A percentile compares a stretch with the other conserved stretches of the same genome.
phyloP scores from a whole-genome alignment of 2,329 filamentous ascomycete species.

The Alternaria infectoria region DNA sequence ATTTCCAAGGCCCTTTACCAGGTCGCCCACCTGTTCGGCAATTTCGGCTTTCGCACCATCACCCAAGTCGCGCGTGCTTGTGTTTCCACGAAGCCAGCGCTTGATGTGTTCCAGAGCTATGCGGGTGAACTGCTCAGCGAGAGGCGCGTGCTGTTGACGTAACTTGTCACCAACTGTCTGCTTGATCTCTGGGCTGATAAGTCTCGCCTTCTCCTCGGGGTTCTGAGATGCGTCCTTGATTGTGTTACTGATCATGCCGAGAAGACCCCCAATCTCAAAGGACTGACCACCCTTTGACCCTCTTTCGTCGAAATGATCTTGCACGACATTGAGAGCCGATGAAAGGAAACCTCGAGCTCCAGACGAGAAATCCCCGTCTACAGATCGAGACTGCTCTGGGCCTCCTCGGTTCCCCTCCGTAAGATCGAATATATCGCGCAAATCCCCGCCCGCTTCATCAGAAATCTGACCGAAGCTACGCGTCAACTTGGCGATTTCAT shows the following conservation, averaged over 20 bases:
- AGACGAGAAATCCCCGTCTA: conserved; percentile 18
- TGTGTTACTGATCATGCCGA: conserved; percentile 35
- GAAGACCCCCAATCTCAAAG: conserved; percentile 33
- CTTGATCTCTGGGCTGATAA: conserved; percentile 42
- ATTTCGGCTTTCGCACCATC: conserved; percentile 41
- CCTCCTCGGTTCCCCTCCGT: conserved; percentile 25
- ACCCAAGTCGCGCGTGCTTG: conserved; percentile 36
- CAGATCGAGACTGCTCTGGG: conserved; percentile 19
- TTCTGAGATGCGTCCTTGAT: conserved; percentile 38
- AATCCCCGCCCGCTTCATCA: conserved; percentile 34
- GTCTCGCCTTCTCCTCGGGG: conserved; percentile 37
- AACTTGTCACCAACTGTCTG: conserved; percentile 35
- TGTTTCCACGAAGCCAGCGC: conserved; percentile 41
- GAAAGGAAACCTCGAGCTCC: conserved; percentile 35
- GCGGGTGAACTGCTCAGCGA: conserved; percentile 39
- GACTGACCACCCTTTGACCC: conserved; percentile 18
- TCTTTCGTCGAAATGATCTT: conserved; percentile 31
- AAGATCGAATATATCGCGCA: conserved; percentile 37
- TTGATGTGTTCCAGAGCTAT: conserved; percentile 41
- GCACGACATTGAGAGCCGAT: conserved; percentile 32
- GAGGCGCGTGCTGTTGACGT: conserved; percentile 32
- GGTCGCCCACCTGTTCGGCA: conserved; percentile 33
- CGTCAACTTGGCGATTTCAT: conserved; percentile 38
- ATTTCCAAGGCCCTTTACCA: conserved; percentile 37
- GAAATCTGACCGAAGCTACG: conserved; percentile 37